Percentiles rank a stretch among this genome's conserved stretches.
Conservation (phyloP, 768 basidiomycete genomes). For the Boletus subparvulus region DNA sequence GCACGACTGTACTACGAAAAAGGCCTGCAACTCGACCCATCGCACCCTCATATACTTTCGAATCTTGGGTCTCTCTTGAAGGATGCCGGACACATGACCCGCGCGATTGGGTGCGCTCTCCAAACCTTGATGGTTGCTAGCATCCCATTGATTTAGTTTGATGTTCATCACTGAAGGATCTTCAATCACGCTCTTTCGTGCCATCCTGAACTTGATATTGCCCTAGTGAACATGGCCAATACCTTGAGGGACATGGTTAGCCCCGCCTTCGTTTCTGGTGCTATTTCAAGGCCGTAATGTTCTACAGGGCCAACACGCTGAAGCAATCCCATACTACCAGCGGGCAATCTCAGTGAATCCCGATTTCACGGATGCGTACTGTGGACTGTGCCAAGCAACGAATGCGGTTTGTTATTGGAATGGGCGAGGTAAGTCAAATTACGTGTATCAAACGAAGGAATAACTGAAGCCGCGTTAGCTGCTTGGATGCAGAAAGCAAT, state of each 20-base stretch:
- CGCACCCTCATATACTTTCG: conserved; percentile 50
- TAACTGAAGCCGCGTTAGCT: conserved; percentile 14
- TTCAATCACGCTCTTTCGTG: conserved; percentile 40
- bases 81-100: conserved; percentile 42
- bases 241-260: conserved; percentile 48
- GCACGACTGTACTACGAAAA: conserved; percentile 46
- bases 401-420: conserved; percentile 49
- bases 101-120: conserved; percentile 42
- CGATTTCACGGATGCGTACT: conserved; percentile 46
- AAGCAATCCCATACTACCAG: conserved; percentile 46
- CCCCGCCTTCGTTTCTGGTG: not conserved
- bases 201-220: conserved; percentile 51
- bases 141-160: conserved; percentile 3
- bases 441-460: not conserved
- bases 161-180: conserved; percentile 25
- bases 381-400: conserved; percentile 46
- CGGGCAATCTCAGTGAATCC: conserved; percentile 44
- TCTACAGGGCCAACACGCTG: conserved; percentile 39
- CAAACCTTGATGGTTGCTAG: not conserved
- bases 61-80: conserved; percentile 52
- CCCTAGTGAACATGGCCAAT: conserved; percentile 52
- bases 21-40: conserved; percentile 44
- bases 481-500: conserved; percentile 40
- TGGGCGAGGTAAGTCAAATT: conserved; percentile 32
- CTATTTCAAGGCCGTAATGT: not conserved